A percentile compares a stretch with the other conserved stretches of the same genome.
phyloP scores from a whole-genome alignment of 345 rosid species.

The Eucalyptus caleyi region DNA sequence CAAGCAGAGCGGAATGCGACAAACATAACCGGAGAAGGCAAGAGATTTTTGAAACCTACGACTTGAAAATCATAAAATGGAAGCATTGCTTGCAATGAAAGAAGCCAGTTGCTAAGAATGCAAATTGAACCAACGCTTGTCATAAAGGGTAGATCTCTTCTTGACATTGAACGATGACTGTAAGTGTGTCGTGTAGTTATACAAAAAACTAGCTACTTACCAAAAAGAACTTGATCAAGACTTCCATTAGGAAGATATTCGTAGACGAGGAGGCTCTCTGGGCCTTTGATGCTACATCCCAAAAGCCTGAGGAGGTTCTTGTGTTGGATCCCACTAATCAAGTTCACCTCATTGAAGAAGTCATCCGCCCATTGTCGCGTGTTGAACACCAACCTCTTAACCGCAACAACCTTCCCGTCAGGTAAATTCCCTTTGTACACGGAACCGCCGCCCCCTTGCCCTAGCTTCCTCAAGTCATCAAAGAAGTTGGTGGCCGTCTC shows the following conservation, averaged over 20 bases:
- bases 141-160: not conserved
- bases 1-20: not conserved
- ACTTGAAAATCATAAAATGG: not conserved
- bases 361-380: conserved; percentile 64
- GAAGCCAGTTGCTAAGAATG: not conserved
- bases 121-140: not conserved
- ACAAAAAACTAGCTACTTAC: conserved; percentile 5
- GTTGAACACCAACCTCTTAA: conserved; percentile 54
- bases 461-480: conserved; percentile 47
- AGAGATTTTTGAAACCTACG: not conserved
- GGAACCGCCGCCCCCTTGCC: conserved; percentile 73
- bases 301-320: conserved; percentile 55
- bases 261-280: conserved; percentile 69
- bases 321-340: conserved; percentile 30
- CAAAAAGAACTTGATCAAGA: conserved; percentile 60
- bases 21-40: not conserved
- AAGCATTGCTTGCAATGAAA: not conserved
- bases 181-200: not conserved
- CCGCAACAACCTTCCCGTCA: conserved; percentile 58
- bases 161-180: not conserved
- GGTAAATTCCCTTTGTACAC: conserved; percentile 69
- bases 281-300: conserved; percentile 88
- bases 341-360: conserved; percentile 72
- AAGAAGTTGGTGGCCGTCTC: conserved; percentile 64
- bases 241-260: conserved; percentile 69